These are phyloP conservation scores for Podospora pseudoanserina DNA, from an alignment of 495 filamentous ascomycete genomes.

Conservation along the genomic window DNA sequence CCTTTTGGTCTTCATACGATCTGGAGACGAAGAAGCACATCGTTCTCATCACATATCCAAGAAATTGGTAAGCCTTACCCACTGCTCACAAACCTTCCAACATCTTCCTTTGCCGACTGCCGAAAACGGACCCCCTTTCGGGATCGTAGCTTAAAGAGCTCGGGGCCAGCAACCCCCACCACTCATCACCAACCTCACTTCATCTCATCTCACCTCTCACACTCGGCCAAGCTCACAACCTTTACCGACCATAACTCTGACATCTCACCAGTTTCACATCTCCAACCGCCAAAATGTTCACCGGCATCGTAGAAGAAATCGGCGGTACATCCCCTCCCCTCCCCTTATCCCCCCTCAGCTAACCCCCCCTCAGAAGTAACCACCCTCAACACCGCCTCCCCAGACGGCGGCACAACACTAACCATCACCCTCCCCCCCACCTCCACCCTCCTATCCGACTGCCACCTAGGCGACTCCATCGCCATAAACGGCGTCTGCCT, in stretches of 20 bases:
- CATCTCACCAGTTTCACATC: neutral
- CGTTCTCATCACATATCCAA: neutral
- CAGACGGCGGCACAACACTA: slow-evolving; percentile 80
- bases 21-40: neutral
- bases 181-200: slow-evolving; percentile 2
- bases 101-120: neutral
- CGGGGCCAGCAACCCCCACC: too few species aligned
- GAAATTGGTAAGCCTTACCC: neutral
- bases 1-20: neutral
- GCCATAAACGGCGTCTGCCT: slow-evolving; percentile 84
- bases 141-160: neutral
- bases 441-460: slow-evolving; percentile 75
- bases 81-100: neutral
- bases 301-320: slow-evolving; percentile 91
- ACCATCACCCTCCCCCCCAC: slow-evolving; percentile 65
- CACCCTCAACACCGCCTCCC: slow-evolving; percentile 73
- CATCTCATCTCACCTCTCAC: slow-evolving; percentile 3
- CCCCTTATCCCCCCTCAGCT: slow-evolving; percentile 6
- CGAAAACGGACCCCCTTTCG: neutral
- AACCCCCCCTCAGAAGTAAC: slow-evolving; percentile 61
- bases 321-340: slow-evolving; percentile 62
- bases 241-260: neutral
- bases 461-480: slow-evolving; percentile 87
- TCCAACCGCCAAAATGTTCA: slow-evolving; percentile 69
- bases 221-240: neutral